Conservation (phyloP, 371 early-diverging fungal species). For the Cokeromyces recurvatus region DNA sequence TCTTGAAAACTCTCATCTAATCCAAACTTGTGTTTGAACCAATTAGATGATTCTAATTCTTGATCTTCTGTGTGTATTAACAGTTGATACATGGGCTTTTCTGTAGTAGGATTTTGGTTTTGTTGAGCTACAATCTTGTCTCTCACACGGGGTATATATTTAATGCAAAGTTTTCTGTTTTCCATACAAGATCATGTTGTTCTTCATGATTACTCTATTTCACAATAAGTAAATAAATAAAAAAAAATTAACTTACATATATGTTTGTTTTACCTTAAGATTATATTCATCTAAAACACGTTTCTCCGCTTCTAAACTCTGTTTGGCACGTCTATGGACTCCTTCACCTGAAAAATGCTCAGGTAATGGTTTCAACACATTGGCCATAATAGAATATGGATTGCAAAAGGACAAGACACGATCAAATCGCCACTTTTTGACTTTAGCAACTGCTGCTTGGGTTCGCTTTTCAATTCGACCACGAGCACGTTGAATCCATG, state of each 20-base stretch:
- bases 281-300: too few relatives aligned
- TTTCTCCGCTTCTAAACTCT: too few relatives aligned
- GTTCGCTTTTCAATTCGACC: constrained; percentile 8
- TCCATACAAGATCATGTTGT: constrained; percentile 12
- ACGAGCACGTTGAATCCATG: constrained; percentile 8
- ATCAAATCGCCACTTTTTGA: neutral
- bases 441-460: too few relatives aligned
- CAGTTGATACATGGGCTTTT: constrained; percentile 22
- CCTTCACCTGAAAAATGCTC: too few relatives aligned
- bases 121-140: constrained; percentile 1
- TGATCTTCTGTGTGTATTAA: constrained; percentile 14
- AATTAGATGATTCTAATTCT: constrained; percentile 13
- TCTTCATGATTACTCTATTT: neutral
- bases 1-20: constrained; percentile 18
- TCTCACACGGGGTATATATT: constrained; percentile 19
- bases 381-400: constrained; percentile 1
- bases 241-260: too few relatives aligned
- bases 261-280: too few relatives aligned
- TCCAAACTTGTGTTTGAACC: constrained; percentile 31
- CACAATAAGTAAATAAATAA: too few relatives aligned
- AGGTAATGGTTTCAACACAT: too few relatives aligned
- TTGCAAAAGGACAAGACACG: neutral
- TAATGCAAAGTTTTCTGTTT: constrained; percentile 21
- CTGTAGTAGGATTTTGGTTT: too few relatives aligned
- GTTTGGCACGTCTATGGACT: too few relatives aligned